phyloP scores from a whole-genome alignment of 352 stramenopile genomes.

The Pythium dissimile region DNA sequence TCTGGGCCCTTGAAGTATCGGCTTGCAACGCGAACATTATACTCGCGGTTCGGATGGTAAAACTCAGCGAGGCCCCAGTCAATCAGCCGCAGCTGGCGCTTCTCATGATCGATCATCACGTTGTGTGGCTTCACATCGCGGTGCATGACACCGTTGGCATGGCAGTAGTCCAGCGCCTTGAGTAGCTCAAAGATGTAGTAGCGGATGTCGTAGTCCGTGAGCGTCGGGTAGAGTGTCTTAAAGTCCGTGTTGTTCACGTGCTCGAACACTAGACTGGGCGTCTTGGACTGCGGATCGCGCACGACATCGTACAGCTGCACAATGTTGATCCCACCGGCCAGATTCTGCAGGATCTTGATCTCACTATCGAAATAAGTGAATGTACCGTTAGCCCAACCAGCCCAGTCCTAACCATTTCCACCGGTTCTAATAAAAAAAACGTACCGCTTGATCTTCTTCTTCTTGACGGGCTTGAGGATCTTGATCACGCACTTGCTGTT shows the following conservation, averaged over 20 bases:
- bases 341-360: slow-evolving; percentile 99
- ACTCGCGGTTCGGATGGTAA: slow-evolving; percentile 97
- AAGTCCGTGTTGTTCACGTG: slow-evolving; percentile 99
- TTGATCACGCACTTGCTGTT: slow-evolving; percentile 99
- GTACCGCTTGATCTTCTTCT: slow-evolving; percentile 99
- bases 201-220: slow-evolving; percentile 98
- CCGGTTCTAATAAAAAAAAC: background rate
- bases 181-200: slow-evolving; percentile 99
- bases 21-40: slow-evolving; percentile 99
- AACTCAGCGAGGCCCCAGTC: slow-evolving; percentile 99
- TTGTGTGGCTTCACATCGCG: slow-evolving; percentile 99
- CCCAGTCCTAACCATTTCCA: background rate
- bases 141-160: slow-evolving; percentile 99
- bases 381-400: too few relatives aligned
- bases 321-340: slow-evolving; percentile 98
- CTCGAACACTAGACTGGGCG: slow-evolving; percentile 97
- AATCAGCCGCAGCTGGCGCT: slow-evolving; percentile 96
- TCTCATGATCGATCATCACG: slow-evolving; percentile 99
- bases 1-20: slow-evolving; percentile 99
- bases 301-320: slow-evolving; percentile 99
- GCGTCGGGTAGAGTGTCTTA: slow-evolving; percentile 98
- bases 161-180: slow-evolving; percentile 97
- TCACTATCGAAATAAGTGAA: too few relatives aligned
- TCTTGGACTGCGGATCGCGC: slow-evolving; percentile 98
- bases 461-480: slow-evolving; percentile 99